Percentiles rank a stretch among this genome's conserved stretches.
Evolutionary conservation across 352 stramenopile genomes (phyloP).

Genomic region (Globisporangium recalcitrans): DNA sequence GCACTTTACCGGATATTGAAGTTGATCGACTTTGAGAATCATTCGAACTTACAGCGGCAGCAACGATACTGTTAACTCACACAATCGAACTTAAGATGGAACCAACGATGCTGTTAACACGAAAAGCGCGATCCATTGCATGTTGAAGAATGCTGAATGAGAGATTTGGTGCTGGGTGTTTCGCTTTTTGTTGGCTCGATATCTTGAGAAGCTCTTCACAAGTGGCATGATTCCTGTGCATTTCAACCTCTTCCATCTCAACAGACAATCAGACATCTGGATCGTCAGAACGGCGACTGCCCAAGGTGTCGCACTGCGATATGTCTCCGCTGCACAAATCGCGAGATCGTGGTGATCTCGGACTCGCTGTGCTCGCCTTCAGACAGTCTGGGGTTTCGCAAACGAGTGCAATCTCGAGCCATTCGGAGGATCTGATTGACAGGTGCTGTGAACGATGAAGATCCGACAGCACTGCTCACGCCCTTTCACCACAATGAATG

Average conservation of each 20-base stretch:
- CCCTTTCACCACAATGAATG: neutral
- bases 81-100: neutral
- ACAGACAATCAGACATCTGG: neutral
- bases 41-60: neutral
- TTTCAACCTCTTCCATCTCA: neutral
- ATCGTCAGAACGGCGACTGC: neutral
- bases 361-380: neutral
- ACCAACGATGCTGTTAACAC: neutral
- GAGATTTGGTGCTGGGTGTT: neutral
- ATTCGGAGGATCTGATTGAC: neutral
- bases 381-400: neutral
- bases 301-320: constrained; percentile 1
- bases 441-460: neutral
- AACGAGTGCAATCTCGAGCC: neutral
- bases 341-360: neutral
- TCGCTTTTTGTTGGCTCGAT: neutral
- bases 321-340: constrained; percentile 1
- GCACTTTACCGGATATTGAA: neutral
- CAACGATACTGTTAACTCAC: neutral
- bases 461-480: neutral
- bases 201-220: neutral
- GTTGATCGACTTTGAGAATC: neutral
- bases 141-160: neutral
- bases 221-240: neutral
- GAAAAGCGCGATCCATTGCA: neutral